Conservation (phyloP, 345 rosid species). For the Moricandia moricandioides region DNA sequence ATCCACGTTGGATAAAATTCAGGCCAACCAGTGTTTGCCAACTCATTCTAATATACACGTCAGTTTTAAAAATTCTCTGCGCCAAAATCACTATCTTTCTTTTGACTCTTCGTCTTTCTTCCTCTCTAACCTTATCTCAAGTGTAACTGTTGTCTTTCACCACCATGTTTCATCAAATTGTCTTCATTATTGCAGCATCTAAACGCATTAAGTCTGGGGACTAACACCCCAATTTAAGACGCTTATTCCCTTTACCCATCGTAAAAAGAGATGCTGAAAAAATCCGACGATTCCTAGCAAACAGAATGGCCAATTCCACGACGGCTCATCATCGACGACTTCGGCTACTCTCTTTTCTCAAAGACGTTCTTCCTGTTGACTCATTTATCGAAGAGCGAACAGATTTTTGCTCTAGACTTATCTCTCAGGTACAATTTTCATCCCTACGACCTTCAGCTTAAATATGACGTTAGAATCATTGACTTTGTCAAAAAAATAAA, state of each 20-base stretch:
- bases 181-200: no score
- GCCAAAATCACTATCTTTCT: neutral
- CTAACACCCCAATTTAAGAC: no score
- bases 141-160: no score
- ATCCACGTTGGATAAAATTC: neutral
- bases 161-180: no score
- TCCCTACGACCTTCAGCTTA: neutral
- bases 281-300: neutral
- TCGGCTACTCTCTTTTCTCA: neutral
- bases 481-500: neutral
- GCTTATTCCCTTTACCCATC: neutral
- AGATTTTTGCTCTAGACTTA: neutral
- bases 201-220: neutral
- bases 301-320: neutral
- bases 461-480: neutral
- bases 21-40: neutral
- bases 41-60: neutral
- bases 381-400: neutral
- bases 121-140: neutral
- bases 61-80: neutral
- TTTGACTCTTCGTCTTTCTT: neutral
- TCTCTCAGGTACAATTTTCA: neutral
- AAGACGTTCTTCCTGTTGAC: neutral
- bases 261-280: neutral
- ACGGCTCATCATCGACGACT: neutral